Conservation (phyloP, 2,329 filamentous ascomycete genomes). For the Passalora sequoiae region DNA sequence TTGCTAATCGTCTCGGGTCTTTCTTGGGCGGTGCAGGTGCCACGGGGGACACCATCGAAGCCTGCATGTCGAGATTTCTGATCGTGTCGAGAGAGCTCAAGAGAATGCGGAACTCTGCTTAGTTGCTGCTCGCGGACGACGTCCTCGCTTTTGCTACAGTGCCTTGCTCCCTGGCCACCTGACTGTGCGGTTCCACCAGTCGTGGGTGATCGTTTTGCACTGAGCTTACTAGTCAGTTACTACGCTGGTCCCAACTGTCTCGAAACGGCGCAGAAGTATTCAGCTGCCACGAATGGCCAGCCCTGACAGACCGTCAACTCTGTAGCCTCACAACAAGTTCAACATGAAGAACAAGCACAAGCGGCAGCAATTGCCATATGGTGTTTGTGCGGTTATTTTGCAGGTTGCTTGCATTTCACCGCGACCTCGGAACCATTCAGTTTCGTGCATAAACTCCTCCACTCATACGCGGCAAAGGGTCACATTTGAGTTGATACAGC, state of each 20-base stretch:
- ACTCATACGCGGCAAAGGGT: neutral
- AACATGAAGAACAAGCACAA: neutral
- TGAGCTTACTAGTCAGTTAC: too few relatives aligned
- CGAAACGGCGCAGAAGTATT: too few relatives aligned
- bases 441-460: neutral
- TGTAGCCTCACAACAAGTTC: neutral
- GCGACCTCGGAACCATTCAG: neutral
- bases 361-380: neutral
- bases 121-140: neutral
- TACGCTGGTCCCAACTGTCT: too few relatives aligned
- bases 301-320: too few relatives aligned
- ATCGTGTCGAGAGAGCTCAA: too few relatives aligned
- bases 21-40: neutral
- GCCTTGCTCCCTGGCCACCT: neutral
- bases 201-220: neutral
- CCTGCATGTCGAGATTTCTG: neutral
- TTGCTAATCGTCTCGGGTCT: slow-evolving; percentile 1
- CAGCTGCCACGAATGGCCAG: too few relatives aligned
- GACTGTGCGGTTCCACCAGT: neutral
- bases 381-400: neutral
- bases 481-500: neutral
- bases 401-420: neutral
- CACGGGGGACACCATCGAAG: neutral
- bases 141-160: neutral
- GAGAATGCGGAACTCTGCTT: neutral